Evolutionary conservation across 2,329 filamentous ascomycete genomes (phyloP), one percentile per base, ranked within the genome.

Genomic region (Aspergillus persii): DNA sequence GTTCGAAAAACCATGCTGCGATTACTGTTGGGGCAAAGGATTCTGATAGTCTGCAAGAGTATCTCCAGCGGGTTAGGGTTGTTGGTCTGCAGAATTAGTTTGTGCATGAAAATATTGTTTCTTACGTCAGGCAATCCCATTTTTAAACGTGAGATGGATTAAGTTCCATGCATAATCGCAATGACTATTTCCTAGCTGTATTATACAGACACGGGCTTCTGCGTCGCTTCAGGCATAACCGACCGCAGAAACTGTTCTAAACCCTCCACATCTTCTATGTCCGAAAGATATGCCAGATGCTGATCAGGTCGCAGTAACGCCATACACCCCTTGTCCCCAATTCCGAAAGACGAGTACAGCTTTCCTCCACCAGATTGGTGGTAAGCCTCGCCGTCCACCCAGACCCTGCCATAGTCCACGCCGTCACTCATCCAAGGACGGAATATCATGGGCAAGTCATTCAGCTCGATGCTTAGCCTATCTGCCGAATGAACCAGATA

Each of bases 281-380:
- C 18, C 3, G 51, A 50, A 15, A 59, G n/a, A 47, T 58, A 73
- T 6, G 62, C 59, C 33, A 90, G 82, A 71, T 91, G 87, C 68
- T 89, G 86, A 76, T 91, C 89, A 2, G 89, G 89, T 52, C 89
- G 73, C 2, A 87, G 76, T 1, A 87, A 75, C 0, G 89, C 81
- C 3, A 86, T 74, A 61, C 84, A 86, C 0, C 88, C 88, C 55
- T 81, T 75, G 18, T 64, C 69, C 63, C 86, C 79, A 1, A 91
- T 77, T 0, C 86, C 88, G 58, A 86, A 88, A 3, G 79, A 80
- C 57, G 81, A 75, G 66, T 89, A 83, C 26, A 79, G 76, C 30
- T 59, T 44, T 18, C 66, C 65, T n/a, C 58, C 53, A 1, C 80
- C 83, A 60, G 85, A 80, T 49, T 84, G 53, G 51, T 85, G 80